Percentiles rank a stretch among this genome's conserved stretches.
Evolutionary conservation across 305 asterid genomes (phyloP).

Genomic region (Ajuga reptans): DNA sequence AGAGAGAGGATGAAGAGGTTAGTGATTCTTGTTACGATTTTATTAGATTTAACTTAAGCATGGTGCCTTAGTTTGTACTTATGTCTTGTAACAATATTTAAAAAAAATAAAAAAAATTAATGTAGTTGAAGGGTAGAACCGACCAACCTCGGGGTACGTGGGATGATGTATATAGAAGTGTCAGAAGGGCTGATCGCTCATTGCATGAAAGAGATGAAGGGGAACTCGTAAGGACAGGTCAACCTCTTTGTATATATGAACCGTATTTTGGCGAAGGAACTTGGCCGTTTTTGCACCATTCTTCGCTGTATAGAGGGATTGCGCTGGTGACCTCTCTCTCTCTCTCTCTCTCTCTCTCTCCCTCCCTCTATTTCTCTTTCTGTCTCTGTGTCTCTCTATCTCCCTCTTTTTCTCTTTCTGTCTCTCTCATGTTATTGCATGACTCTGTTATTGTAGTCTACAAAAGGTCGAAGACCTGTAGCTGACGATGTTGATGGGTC

Average conservation of each 20-base stretch:
- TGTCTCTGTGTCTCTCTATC: not conserved
- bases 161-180: constrained; percentile 82
- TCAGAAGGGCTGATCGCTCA: constrained; percentile 62
- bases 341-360: not conserved
- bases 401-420: not conserved
- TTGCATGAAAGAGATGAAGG: constrained; percentile 96
- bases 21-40: not conserved
- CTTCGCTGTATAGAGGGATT: constrained; percentile 82
- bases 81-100: constrained; percentile 1
- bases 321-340: constrained; percentile 48
- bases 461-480: constrained; percentile 69
- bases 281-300: constrained; percentile 84
- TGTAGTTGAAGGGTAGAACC: constrained; percentile 87
- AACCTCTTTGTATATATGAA: constrained; percentile 85
- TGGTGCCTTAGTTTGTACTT: constrained; percentile 3
- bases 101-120: too few species aligned
- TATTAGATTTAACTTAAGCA: not conserved
- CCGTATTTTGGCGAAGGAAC: constrained; percentile 81
- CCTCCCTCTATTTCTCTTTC: too few species aligned
- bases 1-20: constrained; percentile 91
- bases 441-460: constrained; percentile 40
- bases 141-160: constrained; percentile 77
- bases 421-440: constrained; percentile 23
- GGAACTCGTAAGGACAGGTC: constrained; percentile 90
- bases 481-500: constrained; percentile 82